Evolutionary conservation across 352 stramenopile genomes (phyloP).

Genomic region (Phytophthora cryptogea): DNA sequence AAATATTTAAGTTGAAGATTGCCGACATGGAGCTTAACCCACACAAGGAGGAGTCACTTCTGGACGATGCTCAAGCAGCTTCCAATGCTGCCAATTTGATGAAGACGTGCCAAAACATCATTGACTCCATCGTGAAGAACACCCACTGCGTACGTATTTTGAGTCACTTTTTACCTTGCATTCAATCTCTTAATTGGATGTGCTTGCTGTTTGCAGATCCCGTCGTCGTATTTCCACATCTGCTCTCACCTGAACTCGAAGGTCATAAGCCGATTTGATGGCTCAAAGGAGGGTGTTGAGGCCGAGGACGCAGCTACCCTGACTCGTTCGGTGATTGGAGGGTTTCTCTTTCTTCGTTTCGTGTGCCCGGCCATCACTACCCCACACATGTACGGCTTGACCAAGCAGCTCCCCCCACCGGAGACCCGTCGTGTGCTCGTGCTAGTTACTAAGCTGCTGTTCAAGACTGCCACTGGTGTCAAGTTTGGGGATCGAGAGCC

Average conservation of each 20-base stretch:
- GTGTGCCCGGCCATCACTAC: constrained; percentile 89
- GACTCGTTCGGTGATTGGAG: constrained; percentile 82
- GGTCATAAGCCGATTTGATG: constrained; percentile 73
- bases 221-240: constrained; percentile 77
- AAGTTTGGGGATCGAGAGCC: constrained; percentile 86
- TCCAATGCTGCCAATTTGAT: constrained; percentile 82
- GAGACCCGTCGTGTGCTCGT: constrained; percentile 86
- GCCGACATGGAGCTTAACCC: constrained; percentile 80
- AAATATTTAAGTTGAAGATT: constrained; percentile 66
- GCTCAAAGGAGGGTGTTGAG: constrained; percentile 56
- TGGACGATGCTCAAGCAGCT: constrained; percentile 37
- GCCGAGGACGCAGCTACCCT: constrained; percentile 59
- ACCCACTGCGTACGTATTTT: constrained; percentile 38
- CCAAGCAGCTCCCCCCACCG: constrained; percentile 65
- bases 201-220: constrained; percentile 45
- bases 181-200: not conserved
- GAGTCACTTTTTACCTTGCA: not conserved
- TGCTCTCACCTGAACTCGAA: constrained; percentile 77
- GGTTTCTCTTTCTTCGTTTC: constrained; percentile 89
- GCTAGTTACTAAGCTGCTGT: constrained; percentile 87
- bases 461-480: constrained; percentile 88
- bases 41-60: constrained; percentile 52
- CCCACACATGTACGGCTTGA: constrained; percentile 82
- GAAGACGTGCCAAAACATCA: constrained; percentile 79
- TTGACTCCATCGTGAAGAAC: constrained; percentile 82